A percentile compares a stretch with the other conserved stretches of the same genome.
These are phyloP conservation scores for Taiwanofungus camphoratus DNA, from an alignment of 1,284 basidiomycete species.

Conservation along the genomic window DNA sequence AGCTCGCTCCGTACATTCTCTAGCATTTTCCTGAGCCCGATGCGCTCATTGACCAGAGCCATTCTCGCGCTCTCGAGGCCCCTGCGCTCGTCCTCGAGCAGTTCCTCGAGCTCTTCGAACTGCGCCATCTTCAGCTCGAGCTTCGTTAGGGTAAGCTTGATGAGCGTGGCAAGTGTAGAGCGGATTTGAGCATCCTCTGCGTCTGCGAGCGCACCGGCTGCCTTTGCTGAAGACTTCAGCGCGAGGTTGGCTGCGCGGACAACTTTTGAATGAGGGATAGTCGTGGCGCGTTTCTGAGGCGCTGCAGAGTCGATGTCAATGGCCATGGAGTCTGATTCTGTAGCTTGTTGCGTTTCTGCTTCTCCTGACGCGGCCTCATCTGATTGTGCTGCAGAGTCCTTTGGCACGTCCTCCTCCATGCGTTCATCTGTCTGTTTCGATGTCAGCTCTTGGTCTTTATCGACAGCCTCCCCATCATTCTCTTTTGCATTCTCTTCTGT, in stretches of 20 bases:
- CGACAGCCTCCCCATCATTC: constrained; percentile 22
- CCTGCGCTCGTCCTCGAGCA: constrained; percentile 82
- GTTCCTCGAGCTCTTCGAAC: constrained; percentile 87
- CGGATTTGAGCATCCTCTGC: constrained; percentile 83
- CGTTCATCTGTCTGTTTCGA: constrained; percentile 17
- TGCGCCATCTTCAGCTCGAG: constrained; percentile 90
- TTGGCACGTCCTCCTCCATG: constrained; percentile 33
- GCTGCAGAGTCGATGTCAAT: constrained; percentile 31
- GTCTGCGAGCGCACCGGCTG: constrained; percentile 78
- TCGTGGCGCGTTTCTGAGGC: constrained; percentile 28
- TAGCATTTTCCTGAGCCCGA: constrained; percentile 58
- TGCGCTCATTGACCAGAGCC: constrained; percentile 61
- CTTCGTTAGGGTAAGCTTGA: constrained; percentile 89
- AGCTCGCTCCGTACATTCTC: constrained; percentile 61
- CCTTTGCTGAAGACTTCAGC: constrained; percentile 85
- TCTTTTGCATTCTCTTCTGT: constrained; percentile 24
- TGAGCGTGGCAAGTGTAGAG: constrained; percentile 76
- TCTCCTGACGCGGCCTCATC: constrained; percentile 2
- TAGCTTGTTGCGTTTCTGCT: constrained; percentile 2
- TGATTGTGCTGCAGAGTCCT: constrained; percentile 15
- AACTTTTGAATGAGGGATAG: constrained; percentile 69
- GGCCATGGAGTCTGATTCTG: constrained; percentile 32
- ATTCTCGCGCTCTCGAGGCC: constrained; percentile 67
- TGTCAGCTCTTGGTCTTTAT: constrained; percentile 19
- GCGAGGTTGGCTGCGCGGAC: constrained; percentile 80